Evolutionary conservation across 2,329 filamentous ascomycete species (phyloP).

Genomic region (Colletotrichum lini): DNA sequence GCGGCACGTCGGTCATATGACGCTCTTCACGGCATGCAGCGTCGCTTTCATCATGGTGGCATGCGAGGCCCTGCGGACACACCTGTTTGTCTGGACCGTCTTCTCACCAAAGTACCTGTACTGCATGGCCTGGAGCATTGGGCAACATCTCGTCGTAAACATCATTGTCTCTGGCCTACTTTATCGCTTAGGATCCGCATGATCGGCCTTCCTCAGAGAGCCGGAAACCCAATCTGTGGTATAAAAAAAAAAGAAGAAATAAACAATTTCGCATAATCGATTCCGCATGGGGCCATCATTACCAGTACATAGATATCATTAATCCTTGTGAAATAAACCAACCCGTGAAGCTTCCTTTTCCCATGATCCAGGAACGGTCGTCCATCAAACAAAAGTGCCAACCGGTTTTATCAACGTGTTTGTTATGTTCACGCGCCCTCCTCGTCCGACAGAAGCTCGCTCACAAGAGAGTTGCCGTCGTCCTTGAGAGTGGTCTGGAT

Average conservation of each 20-base stretch:
- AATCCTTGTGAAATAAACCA: constrained; percentile 24
- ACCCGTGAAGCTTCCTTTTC: constrained; percentile 14
- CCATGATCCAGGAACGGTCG: not conserved
- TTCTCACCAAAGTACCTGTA: constrained; percentile 98
- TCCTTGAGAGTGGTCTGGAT: constrained; percentile 41
- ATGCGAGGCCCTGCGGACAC: constrained; percentile 85
- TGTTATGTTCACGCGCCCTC: constrained; percentile 48
- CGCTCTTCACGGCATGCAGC: constrained; percentile 77
- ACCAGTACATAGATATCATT: constrained; percentile 38
- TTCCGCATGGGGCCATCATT: constrained; percentile 32
- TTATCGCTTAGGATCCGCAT: constrained; percentile 63
- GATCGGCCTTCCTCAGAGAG: not conserved
- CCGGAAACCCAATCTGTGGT: not conserved
- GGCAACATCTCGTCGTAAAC: constrained; percentile 84
- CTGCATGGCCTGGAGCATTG: constrained; percentile 88
- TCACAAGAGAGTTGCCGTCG: constrained; percentile 55
- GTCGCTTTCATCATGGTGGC: constrained; percentile 87
- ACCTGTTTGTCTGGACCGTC: constrained; percentile 98
- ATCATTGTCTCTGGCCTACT: constrained; percentile 72
- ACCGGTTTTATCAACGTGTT: not conserved
- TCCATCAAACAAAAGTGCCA: constrained; percentile 19
- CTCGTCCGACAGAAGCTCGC: constrained; percentile 58
- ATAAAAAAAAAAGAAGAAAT: not conserved
- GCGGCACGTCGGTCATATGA: constrained; percentile 75
- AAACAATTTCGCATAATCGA: not conserved